Conservation (phyloP, 805 yeast species). For the Wickerhamomyces bisporus region DNA sequence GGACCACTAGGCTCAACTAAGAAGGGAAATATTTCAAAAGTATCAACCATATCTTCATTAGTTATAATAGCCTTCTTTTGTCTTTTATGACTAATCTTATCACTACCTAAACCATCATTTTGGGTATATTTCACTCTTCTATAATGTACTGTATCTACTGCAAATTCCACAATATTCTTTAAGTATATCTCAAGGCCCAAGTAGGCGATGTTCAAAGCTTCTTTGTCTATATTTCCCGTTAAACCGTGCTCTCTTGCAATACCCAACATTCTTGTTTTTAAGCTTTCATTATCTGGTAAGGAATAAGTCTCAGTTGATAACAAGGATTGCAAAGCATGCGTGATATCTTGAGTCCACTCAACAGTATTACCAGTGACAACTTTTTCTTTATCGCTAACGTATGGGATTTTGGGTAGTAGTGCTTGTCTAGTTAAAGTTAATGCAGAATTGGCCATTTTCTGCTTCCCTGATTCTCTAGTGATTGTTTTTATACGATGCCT, state of each 20-base stretch:
- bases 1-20: slow-evolving; percentile 67
- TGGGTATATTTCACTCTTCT: slow-evolving; percentile 42
- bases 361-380: slow-evolving; percentile 39
- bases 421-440: slow-evolving; percentile 62
- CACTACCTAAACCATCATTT: slow-evolving; percentile 17
- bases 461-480: slow-evolving; percentile 76
- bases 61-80: slow-evolving; percentile 41
- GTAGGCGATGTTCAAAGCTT: slow-evolving; percentile 68
- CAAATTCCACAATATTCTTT: slow-evolving; percentile 65
- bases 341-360: slow-evolving; percentile 90
- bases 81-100: slow-evolving; percentile 1
- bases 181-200: slow-evolving; percentile 82
- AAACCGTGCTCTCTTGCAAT: slow-evolving; percentile 87
- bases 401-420: slow-evolving; percentile 73
- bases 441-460: slow-evolving; percentile 64
- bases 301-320: slow-evolving; percentile 73
- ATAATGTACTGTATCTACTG: slow-evolving; percentile 66
- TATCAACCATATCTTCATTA: slow-evolving; percentile 62
- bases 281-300: slow-evolving; percentile 70
- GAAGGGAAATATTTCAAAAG: slow-evolving; percentile 61
- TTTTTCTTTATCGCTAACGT: slow-evolving; percentile 36
- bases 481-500: slow-evolving; percentile 79
- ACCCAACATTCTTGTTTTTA: slow-evolving; percentile 69
- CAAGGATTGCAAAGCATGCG: slow-evolving; percentile 79
- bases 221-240: slow-evolving; percentile 72